Evolutionary conservation across 306 rosid genomes (phyloP), one percentile per base, ranked within the genome.

Genomic region (Spatholobus suberectus): DNA sequence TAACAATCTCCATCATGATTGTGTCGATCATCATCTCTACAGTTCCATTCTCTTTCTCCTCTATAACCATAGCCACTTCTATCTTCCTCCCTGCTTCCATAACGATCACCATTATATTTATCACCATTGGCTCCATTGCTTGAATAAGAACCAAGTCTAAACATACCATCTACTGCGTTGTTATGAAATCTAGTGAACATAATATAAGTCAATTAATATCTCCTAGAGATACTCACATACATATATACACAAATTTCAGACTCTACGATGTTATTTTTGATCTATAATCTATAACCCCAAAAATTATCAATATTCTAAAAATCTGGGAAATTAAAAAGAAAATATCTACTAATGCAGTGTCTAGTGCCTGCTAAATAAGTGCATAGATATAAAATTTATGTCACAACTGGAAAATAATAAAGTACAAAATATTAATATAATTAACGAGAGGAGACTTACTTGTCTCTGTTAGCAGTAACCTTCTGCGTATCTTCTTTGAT

Each of bases 391-490:
- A 13, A 47, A 55, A 76, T 10, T 18, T 51, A 43, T 29, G 32
- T 63, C 14, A 3, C 20, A 76, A 54, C 35, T 23, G 49, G 55
- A 63, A 70, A 55, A 58, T 47, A 59, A 59, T 21, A 37, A 44
- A 21, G 59, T 38, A 34, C 14, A 77, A 61, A 21, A 81, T 70
- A 70, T 46, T 59, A 29, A 77, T 55, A 70, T n/a, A 54, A 70
- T 34, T 27, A 43, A 6, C 62, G 24, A 79, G 57, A 90, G 63
- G 23, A 49, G 49, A 85, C 97, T 81, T 80, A 94, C 98, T 93
- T 94, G 79, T 94, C 97, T 91, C 89, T 90, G 78, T 94, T 94
- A 54, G 91, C 87, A 80, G 95, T 91, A 78, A 97, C 98, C 87
- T 94, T 91, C 90, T 94, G 92, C 85, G 97, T 93, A 67, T 86